Conservation (phyloP, 2,329 filamentous ascomycete genomes). For the Trichoderma atrobrunneum region DNA sequence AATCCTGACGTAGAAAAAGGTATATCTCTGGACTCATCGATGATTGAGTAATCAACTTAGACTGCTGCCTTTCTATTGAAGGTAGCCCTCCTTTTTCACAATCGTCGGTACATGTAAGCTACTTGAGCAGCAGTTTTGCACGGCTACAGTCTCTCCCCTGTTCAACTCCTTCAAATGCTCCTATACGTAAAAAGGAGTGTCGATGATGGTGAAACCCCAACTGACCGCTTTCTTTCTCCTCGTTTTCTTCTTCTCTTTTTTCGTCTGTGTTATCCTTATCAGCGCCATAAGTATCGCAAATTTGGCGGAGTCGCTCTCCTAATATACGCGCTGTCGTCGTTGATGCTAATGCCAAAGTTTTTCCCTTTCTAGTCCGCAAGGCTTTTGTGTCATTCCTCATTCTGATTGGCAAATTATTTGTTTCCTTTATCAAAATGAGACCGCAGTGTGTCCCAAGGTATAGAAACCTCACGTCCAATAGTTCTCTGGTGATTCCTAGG, state of each 20-base stretch:
- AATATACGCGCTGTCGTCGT: neutral
- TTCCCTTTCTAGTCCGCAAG: neutral
- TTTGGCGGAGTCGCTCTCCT: neutral
- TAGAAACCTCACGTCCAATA: neutral
- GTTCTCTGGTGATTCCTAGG: neutral
- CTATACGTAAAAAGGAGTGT: neutral
- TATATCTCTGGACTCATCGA: too few relatives aligned
- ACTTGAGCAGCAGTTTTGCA: neutral
- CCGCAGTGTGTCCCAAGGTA: neutral
- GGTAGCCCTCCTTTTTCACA: neutral
- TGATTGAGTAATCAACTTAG: too few relatives aligned
- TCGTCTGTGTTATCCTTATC: neutral
- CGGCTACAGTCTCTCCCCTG: neutral
- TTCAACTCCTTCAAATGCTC: neutral
- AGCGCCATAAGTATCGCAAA: neutral
- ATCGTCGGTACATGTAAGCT: neutral
- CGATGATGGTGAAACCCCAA: neutral
- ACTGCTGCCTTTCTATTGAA: too few relatives aligned
- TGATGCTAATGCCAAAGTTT: neutral
- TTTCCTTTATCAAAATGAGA: neutral
- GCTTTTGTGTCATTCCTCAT: neutral
- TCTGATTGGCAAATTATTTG: neutral
- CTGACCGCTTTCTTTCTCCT: neutral
- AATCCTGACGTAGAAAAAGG: too few relatives aligned
- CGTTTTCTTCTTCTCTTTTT: neutral